Evolutionary conservation across 768 basidiomycete species (phyloP), one percentile per base, ranked within the genome.

Genomic region (Trametes elegans): DNA sequence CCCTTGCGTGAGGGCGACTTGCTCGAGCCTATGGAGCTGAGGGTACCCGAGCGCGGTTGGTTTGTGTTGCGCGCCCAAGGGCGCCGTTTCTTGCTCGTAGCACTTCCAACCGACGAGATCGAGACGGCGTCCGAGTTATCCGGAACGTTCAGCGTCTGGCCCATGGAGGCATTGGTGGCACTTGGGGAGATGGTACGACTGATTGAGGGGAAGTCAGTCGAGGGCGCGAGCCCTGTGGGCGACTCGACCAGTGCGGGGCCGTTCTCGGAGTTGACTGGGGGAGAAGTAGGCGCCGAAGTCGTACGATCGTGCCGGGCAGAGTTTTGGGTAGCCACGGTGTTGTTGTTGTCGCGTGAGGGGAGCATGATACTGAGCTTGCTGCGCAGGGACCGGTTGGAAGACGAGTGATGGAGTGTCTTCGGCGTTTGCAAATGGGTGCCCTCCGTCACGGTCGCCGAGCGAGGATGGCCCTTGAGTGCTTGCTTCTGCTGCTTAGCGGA

Each of bases 1-100:
- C 82, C 78, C 63, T 70, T 74, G 29, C 71, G 68, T 45, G 68
- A 64, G 3, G 66, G 64, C 14, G 64, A 64, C 53, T 81, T 82
- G 42, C 68, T 71, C 2, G 61, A 62, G 11, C 43, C n/a, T 10
- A 57, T 46, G 38, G 45, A 47, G 52, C 58, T 14, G 29, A 62
- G 50, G 57, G 61, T 55, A 45, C 43, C 45, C 34, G 26, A 58
- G 41, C 55, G 63, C 36, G 55, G 45, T 38, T 26, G 38, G 56
- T 31, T 1, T 38, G 29, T 13, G 45, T 19, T 35, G 32, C 63
- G 65, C 11, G 61, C 57, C 52, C 65, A 64, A 8, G 61, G 50
- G 10, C 57, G 55, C 16, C 62, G 59, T 42, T 58, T 58, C 55
- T 60, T 65, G 51, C 50, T 58, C 26, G 45, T 49, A 2, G 62